These are phyloP conservation scores for Colletotrichum lentis DNA, from an alignment of 2,329 filamentous ascomycete genomes.

Conservation along the genomic window DNA sequence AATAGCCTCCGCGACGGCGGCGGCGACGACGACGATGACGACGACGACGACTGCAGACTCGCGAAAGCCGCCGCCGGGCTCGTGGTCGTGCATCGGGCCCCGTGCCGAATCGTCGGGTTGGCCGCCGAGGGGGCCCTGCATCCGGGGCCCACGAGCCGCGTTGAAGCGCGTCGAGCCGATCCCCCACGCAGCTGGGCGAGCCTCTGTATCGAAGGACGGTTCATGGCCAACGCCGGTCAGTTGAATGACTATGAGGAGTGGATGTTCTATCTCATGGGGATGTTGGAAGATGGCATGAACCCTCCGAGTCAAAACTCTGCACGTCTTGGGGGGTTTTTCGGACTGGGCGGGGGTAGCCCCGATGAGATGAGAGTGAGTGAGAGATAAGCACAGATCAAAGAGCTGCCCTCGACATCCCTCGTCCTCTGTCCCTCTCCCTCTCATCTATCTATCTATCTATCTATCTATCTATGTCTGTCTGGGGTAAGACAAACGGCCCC, in stretches of 20 bases:
- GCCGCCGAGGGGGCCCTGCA: constrained; percentile 5
- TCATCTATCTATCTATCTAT: background rate
- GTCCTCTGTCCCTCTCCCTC: no score
- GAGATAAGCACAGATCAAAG: constrained; percentile 29
- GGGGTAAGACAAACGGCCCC: constrained; percentile 34
- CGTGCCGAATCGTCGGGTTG: constrained; percentile 17
- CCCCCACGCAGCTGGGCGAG: constrained; percentile 35
- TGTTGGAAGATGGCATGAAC: background rate
- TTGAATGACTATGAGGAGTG: background rate
- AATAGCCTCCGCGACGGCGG: constrained; percentile 8
- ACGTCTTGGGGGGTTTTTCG: background rate
- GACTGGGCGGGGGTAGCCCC: constrained; percentile 21
- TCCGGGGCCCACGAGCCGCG: constrained; percentile 19
- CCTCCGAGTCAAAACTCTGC: constrained; percentile 3
- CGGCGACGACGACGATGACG: no score
- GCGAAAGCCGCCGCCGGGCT: background rate
- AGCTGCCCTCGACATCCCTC: constrained; percentile 6
- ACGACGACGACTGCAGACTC: no score
- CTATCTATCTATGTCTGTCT: constrained; percentile 13
- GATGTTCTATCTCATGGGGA: background rate
- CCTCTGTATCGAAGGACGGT: constrained; percentile 30
- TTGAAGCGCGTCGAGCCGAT: constrained; percentile 34
- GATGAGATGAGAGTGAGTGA: background rate
- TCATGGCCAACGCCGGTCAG: constrained; percentile 28
- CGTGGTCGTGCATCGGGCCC: background rate